Base-by-base conservation (phyloP, 2,329 filamentous ascomycete species). In the Dryadomyces sulphureus region DNA sequence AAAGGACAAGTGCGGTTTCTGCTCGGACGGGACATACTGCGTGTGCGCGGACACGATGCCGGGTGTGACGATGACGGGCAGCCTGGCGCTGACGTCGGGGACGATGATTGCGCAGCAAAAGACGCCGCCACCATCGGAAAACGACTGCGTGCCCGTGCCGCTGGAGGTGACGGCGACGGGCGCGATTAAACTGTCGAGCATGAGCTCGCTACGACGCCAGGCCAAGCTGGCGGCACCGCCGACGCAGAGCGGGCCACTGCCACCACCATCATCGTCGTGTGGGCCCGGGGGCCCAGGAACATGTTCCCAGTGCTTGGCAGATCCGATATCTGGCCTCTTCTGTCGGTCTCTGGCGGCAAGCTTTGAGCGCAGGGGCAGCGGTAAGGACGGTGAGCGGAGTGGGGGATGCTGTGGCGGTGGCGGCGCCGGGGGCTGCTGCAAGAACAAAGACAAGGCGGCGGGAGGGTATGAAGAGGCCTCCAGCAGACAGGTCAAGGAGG, bases 321-420 rank as follows among this genome's bases (percentile, higher is more conserved):
- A 90, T 57, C 84, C 85, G 17, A 81, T 82, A 57, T 86, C 84
- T 3, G 85, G 83, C 1, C 74, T 89, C 34, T 92, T 92, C 66
- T 92, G 85, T 62, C 82, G 85, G 51, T 81, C 84, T 11, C 75
- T 90, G 45, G 83, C 84, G 21, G 84, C 84, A 50, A 81, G 68
- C 53, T 65, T 76, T 49, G 65, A 69, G 49, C 67, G 66, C 17
- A 45, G 24, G 14, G 41, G 49, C 22, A 49, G 54, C 30, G 51
- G 46, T 14, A 9, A 36, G 12, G 34, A n/a, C 5, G 8, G 8
- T 20, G 17, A 24, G 21, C 19, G 41, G 32, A 16, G 20, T 39
- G 52, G 55, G 5, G 68, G 70, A 17, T 76, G 76, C 43, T 84
- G 81, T 60, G 77, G 75, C 54, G 76, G 79, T 38, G 77, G 79